Conservation (phyloP, 176 grass and related monocot genomes). For the Panicum miliaceum region DNA sequence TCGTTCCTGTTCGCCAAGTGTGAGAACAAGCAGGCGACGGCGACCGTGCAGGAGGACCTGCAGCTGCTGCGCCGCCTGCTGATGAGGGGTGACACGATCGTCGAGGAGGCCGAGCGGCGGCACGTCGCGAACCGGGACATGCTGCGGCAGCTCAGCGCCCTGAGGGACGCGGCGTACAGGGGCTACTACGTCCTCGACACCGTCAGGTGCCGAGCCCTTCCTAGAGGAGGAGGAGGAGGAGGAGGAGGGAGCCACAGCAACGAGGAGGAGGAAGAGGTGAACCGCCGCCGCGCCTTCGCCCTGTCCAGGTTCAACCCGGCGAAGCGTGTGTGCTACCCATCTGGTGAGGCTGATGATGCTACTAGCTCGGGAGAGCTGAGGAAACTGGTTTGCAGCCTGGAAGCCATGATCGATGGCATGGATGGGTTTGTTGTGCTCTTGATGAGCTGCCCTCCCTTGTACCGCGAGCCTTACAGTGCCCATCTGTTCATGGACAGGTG, state of each 20-base stretch:
- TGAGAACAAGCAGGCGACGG: not conserved
- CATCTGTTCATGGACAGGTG: not conserved
- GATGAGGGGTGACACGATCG: not conserved
- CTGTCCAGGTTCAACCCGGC: not conserved
- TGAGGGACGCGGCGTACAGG: not conserved
- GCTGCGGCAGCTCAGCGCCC: slow-evolving; percentile 7
- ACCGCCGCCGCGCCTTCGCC: not conserved
- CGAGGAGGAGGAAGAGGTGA: not conserved
- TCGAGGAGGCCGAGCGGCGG: slow-evolving; percentile 25
- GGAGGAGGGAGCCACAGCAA: not conserved
- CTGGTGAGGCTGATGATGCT: too few relatives aligned
- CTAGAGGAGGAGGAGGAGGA: not conserved
- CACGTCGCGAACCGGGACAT: not conserved
- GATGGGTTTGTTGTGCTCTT: not conserved
- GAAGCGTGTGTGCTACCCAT: not conserved
- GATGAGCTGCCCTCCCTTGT: not conserved
- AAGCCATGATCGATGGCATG: not conserved
- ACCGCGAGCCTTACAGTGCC: not conserved
- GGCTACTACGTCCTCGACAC: slow-evolving; percentile 6
- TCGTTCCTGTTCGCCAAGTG: not conserved
- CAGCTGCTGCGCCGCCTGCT: not conserved
- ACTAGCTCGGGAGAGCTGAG: not conserved
- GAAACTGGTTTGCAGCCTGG: not conserved
- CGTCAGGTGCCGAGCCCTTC: not conserved
- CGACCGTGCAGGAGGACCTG: not conserved